Evolutionary conservation across 805 yeast genomes (phyloP), one percentile per base, ranked within the genome.

Genomic region (Helenozyma baotianmanensis): DNA sequence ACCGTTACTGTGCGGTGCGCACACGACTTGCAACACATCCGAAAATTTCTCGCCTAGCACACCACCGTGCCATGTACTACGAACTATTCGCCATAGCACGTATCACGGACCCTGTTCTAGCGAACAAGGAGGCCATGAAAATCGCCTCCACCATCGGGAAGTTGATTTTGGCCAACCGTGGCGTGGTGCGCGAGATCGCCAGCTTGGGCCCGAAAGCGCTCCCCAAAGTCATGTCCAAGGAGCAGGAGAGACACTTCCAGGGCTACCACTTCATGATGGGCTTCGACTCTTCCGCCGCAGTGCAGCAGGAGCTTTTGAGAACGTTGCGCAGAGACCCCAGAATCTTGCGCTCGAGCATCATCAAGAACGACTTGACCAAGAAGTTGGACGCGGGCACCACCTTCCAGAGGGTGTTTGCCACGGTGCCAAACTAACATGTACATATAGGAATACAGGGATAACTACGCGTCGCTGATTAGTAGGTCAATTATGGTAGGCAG

Each of bases 61-160:
- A 17, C 19, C 5, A 17, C 19, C 13, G n/a, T 4, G 6, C 14
- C 21, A 89, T 89, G 97, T 74, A 86, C 38, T 89, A 89, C 68
- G 97, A 89, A 68, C 67, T 90, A 26, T 75, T 87, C 40, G 95
- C 95, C 27, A 83, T 88, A 41, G 88, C 95, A 6, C 85, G 97
- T 64, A 80, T 81, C 21, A 58, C 78, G 8, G 78, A 79, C 40
- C 79, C 82, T 4, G 33, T 41, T 8, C 33, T 35, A 14, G 43
- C 62, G 31, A 60, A 56, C 41, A 62, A 56, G 36, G 71, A 66
- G 38, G 70, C 72, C 9, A 53, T 50, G 13, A 64, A 60, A 44
- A 64, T 66, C 37, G 68, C 63, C n/a, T 54, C 65, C 11, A 86
- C 94, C 1, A 70, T 89, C 18, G 97, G 97, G 8, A 82, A 78